Conservation (phyloP, 805 yeast genomes). For the Naumovozyma dairenensis region DNA sequence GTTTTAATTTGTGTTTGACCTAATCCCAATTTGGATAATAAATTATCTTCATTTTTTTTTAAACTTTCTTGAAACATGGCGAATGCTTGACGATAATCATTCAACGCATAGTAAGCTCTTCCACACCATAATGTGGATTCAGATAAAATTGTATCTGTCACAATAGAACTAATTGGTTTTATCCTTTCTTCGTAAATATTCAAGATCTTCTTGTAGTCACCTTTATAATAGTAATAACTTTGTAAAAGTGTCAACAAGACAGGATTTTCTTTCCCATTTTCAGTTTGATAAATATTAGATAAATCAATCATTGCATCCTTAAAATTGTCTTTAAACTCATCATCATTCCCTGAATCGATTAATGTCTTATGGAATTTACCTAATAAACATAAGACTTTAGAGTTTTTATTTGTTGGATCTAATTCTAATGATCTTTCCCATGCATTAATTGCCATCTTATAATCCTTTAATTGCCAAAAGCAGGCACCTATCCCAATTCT, state of each 20-base stretch:
- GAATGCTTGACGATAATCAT: constrained; percentile 62
- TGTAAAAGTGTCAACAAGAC: constrained; percentile 59
- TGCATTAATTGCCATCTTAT: constrained; percentile 62
- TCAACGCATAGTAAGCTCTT: constrained; percentile 53
- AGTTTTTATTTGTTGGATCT: constrained; percentile 49
- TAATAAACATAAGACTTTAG: constrained; percentile 55
- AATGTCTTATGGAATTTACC: constrained; percentile 57
- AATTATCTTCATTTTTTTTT: constrained; percentile 51
- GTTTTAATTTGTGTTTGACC: constrained; percentile 78
- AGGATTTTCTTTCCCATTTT: constrained; percentile 39
- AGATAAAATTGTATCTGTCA: constrained; percentile 34
- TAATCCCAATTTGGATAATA: constrained; percentile 68
- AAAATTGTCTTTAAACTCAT: constrained; percentile 53
- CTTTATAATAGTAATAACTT: constrained; percentile 61
- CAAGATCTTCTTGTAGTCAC: constrained; percentile 47
- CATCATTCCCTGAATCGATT: constrained; percentile 37
- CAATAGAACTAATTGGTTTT: constrained; percentile 28
- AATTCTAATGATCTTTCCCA: constrained; percentile 76
- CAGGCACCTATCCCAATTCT: constrained; percentile 92
- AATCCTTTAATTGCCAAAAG: constrained; percentile 80
- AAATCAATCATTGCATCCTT: constrained; percentile 44
- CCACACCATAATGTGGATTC: constrained; percentile 82
- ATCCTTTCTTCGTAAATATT: constrained; percentile 45
- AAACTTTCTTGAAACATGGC: constrained; percentile 63
- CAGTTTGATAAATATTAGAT: constrained; percentile 29